A percentile compares a stretch with the other conserved stretches of the same genome.
Conservation (phyloP, 306 rosid genomes). For the Fagus sylvatica region DNA sequence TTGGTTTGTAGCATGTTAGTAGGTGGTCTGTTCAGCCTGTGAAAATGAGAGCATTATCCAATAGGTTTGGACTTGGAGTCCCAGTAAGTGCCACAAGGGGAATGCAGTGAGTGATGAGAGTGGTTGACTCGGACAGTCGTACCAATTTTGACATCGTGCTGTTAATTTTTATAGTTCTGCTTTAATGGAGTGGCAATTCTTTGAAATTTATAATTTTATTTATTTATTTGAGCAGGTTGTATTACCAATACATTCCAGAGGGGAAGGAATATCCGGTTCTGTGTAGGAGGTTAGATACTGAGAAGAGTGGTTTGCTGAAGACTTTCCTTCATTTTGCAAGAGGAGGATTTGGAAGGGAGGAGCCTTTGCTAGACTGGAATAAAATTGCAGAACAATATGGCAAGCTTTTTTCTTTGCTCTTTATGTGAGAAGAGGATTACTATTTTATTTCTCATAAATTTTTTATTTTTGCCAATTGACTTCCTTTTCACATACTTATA, state of each 20-base stretch:
- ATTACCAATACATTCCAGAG: slow-evolving; percentile 87
- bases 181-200: not conserved
- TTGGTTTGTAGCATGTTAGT: not conserved
- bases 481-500: not conserved
- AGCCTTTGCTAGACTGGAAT: slow-evolving; percentile 88
- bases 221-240: slow-evolving; percentile 55
- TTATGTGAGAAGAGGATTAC: not conserved
- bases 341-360: slow-evolving; percentile 44
- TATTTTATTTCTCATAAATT: not conserved
- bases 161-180: not conserved
- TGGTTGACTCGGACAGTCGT: not conserved
- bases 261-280: slow-evolving; percentile 88
- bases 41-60: not conserved
- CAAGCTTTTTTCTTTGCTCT: slow-evolving; percentile 27
- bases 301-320: slow-evolving; percentile 45
- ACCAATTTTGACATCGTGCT: not conserved
- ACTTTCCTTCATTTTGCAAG: slow-evolving; percentile 29
- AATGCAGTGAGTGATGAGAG: not conserved
- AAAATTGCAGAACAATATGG: slow-evolving; percentile 78
- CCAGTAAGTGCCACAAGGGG: not conserved
- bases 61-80: not conserved
- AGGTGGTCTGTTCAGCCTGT: not conserved
- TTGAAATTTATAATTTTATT: not conserved
- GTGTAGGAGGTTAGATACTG: slow-evolving; percentile 55
- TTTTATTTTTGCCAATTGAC: not conserved